Evolutionary conservation across 2,329 filamentous ascomycete species (phyloP), one percentile per base, ranked within the genome.

Genomic region (Colletotrichum theobromicola): DNA sequence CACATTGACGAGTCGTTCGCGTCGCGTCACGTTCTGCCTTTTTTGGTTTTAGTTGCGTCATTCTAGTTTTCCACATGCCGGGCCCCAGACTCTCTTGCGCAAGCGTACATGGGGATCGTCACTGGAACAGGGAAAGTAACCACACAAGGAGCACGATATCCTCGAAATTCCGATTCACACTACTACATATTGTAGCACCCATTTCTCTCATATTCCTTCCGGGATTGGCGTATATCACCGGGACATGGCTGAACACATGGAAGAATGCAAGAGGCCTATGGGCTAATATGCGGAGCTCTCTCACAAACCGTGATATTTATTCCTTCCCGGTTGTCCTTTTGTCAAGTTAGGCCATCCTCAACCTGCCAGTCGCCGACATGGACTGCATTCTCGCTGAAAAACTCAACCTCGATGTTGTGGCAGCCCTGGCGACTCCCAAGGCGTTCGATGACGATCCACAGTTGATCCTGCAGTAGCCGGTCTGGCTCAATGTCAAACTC

Each of bases 401-500:
- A 78, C 77, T 89, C 91, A 3, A 90, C 85, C 55, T 86, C 84
- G 9, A 94, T 89, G 71, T 86, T 83, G 28, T 85, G 82, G 4
- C 80, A 77, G 5, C 78, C 78, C 28, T 80, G 79, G 28, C 81
- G 87, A 13, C 89, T 90, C n/a, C 92, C 94, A 79, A 96, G 89
- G 77, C 94, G 90, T 83, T 98, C 95, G 55, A 98, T 86, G 7
- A 98, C 93, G 67, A 98, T 86, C 93, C 94, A 97, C 72, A 95
- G 82, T 21, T 92, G 92, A 24, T 90, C 89, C 12, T 84, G 84
- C 34, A 84, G 84, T 72, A 87, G 85, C 76, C 89, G 83, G n/a
- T 86, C 88, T 0, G 94, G 93, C 58, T 92, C 91, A 55, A 98
- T 84, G 83, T 97, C 93, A 66, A 97, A 89, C 76, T 96, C 93